A percentile compares a stretch with the other conserved stretches of the same genome.
Evolutionary conservation across 768 basidiomycete genomes (phyloP).

Genomic region (Galerina marginata): DNA sequence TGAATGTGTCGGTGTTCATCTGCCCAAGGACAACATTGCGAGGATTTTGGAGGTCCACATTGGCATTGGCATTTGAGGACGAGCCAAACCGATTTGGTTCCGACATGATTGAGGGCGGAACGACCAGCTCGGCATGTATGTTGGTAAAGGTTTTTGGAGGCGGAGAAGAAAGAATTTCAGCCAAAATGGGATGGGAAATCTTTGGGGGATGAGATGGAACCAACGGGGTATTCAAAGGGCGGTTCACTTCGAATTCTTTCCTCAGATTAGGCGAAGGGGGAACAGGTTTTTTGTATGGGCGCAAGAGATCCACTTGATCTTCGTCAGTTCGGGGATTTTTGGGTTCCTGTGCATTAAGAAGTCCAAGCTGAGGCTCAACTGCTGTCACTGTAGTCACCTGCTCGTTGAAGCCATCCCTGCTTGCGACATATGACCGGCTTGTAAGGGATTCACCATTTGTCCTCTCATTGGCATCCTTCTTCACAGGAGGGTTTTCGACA

Average conservation of each 20-base stretch:
- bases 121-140: background rate
- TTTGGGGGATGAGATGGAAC: constrained; percentile 18
- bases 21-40: background rate
- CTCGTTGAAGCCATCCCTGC: background rate
- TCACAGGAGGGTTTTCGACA: background rate
- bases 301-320: background rate
- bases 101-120: background rate
- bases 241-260: background rate
- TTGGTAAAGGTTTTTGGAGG: background rate
- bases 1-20: background rate
- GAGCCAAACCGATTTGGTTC: background rate
- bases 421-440: background rate
- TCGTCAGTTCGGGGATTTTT: background rate
- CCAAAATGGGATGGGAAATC: constrained; percentile 38
- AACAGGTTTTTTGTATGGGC: background rate
- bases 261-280: background rate
- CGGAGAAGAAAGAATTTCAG: constrained; percentile 38
- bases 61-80: background rate
- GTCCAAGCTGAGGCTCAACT: background rate
- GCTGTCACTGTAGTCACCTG: background rate
- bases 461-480: background rate
- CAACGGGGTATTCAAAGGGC: background rate
- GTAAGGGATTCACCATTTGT: background rate
- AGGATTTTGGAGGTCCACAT: background rate
- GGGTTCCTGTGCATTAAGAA: background rate